A percentile compares a stretch with the other conserved stretches of the same genome.
phyloP scores from a whole-genome alignment of 169 alveolate species.

The Plasmodium inui region DNA sequence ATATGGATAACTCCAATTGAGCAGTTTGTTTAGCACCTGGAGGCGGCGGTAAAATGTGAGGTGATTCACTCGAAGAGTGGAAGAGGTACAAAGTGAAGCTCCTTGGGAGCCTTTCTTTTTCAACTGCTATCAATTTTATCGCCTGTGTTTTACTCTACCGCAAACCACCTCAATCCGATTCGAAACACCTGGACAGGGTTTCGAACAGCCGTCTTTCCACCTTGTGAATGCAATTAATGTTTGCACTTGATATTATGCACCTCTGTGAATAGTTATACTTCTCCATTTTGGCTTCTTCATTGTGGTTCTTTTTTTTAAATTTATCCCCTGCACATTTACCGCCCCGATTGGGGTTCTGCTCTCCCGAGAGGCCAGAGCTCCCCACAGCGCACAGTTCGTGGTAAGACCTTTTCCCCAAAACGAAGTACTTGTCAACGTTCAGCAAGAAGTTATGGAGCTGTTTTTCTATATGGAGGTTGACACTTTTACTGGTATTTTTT shows the following conservation, averaged over 20 bases:
- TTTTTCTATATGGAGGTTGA: constrained; percentile 48
- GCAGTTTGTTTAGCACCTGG: not conserved
- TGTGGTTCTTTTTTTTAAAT: not conserved
- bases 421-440: constrained; percentile 59
- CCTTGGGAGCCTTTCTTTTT: not conserved
- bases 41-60: not conserved
- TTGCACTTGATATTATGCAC: constrained; percentile 41
- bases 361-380: not conserved
- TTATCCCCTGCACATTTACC: not conserved
- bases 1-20: not conserved
- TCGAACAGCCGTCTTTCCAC: constrained; percentile 22
- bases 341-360: not conserved
- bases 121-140: not conserved
- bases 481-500: constrained; percentile 8
- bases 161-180: not conserved
- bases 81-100: not conserved
- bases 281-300: not conserved
- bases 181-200: constrained; percentile 33
- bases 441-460: constrained; percentile 34
- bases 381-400: constrained; percentile 35
- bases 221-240: constrained; percentile 36
- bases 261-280: constrained; percentile 45
- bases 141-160: not conserved
- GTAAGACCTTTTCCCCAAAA: constrained; percentile 35
- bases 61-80: not conserved